Base-by-base conservation (phyloP, 1,284 basidiomycete species). In the Heterobasidion annosum region DNA sequence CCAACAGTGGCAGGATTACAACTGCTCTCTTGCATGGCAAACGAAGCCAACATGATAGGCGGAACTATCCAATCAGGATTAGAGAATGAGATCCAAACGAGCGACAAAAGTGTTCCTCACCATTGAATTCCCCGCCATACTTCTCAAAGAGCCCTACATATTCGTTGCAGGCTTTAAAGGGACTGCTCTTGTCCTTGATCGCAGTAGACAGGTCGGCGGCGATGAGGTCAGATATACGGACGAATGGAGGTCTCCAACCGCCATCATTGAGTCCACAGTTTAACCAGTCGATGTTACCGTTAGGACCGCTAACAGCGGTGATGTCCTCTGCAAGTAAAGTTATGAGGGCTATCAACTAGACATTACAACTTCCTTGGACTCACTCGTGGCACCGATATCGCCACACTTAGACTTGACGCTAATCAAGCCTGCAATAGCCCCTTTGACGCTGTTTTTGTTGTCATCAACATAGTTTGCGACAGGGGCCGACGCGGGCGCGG, bases 11-110 rank as follows among this genome's bases (percentile, higher is more conserved):
- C 56, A 1, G 84, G 77, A 59, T 87, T 82, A 73, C 93, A 95
- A 48, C 76, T 72, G 45, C 81, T 83, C 68, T 88, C 87, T 67
- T 88, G 84, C 83, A 95, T 87, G 37, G 91, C 91, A 59, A 95
- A 88, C 0, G 91, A 78, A 3, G 92, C 91, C 47, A 94, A 68
- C 60, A 95, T 71, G 64, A 92, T 88, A 2, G 89, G 66, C 18
- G 85, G 84, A 44, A 82, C 77, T 79, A 56, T 18, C 18, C 34
- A 5, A 50, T 34, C 43, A 13, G n/a, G 45, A 56, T 53, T 37
- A 18, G 8, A 35, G 45, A 50, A 34, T 52, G 33, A 52, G 6
- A 15, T 13, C 42, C 13, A 49, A 25, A 25, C 25, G 5, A 25
- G 25, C 3, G 25, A 32, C 33, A 50, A 48, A 16, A 8, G 8